Base-by-base conservation (phyloP, 2,329 filamentous ascomycete genomes). In the Diaporthe aspalathi region DNA sequence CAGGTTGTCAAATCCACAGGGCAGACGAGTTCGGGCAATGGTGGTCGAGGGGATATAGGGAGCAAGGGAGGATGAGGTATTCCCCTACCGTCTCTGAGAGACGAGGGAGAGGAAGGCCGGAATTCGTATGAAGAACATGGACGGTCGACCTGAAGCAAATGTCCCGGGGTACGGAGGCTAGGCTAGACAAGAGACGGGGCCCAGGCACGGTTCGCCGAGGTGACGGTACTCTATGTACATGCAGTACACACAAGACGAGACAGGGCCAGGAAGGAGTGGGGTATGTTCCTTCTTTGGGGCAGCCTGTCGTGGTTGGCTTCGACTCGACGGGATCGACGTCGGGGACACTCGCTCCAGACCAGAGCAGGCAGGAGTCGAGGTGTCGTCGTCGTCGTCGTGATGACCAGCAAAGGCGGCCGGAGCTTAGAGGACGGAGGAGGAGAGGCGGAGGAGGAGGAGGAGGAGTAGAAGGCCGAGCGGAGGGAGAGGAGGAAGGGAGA, bases 1-100 rank as follows among this genome's bases (percentile, higher is more conserved):
- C 60, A 65, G 54, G 35, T 56, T 53, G 62, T 72, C 68, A 72
- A 70, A 65, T 63, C 71, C 62, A 70, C 45, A 50, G 32, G 54
- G 60, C 53, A 20, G 45, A 35, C 57, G n/a, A n/a, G n/a, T n/a
- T n/a, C 35, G 35, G 57, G 56, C 32, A 69, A 40, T 56, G 24
- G 60, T 49, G 49, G 12, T 54, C 40, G 53, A 38, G 35, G 35
- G 35, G 62, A 52, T 45, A 40, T 68, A 68, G 63, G n/a, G 62
- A 62, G 45, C 40, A 35, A 49, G 53, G 54, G 63, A 20, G 38
- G 32, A 38, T 20, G 43, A n/a, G 56, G 29, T 14, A 9, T 63
- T 45, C 50, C 45, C 47, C 54, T 32, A 47, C 32, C 52, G 43
- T 62, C 70, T 70, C 67, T 22, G 57, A 17, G 49, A 60, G 67